Evolutionary conservation across 257 asterid species (phyloP).

Genomic region (Perilla frutescens): DNA sequence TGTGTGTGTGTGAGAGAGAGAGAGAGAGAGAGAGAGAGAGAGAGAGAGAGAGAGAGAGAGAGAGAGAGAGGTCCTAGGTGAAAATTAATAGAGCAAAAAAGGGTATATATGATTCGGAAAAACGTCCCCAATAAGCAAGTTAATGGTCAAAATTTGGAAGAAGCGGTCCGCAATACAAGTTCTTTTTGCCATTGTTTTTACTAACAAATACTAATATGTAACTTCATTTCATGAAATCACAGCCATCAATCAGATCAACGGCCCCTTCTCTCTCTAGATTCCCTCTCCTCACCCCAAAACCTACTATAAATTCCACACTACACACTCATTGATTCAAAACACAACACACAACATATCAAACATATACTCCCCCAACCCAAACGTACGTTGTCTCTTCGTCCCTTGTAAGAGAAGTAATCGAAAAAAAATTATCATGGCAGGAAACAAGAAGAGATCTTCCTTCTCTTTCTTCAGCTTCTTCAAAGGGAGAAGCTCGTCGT

Average conservation of each 20-base stretch:
- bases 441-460: slow-evolving; percentile 58
- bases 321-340: slow-evolving; percentile 27
- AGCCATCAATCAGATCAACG: slow-evolving; percentile 62
- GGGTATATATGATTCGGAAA: neutral
- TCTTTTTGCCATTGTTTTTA: slow-evolving; percentile 45
- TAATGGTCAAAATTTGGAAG: slow-evolving; percentile 42
- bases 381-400: neutral
- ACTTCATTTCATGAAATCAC: slow-evolving; percentile 50
- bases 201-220: slow-evolving; percentile 33
- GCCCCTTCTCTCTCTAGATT: slow-evolving; percentile 32
- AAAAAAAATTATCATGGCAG: slow-evolving; percentile 43
- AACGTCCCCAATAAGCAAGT: slow-evolving; percentile 22
- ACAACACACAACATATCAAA: slow-evolving; percentile 4
- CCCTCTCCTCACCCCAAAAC: slow-evolving; percentile 33
- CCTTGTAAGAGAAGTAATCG: neutral
- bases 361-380: too few relatives aligned
- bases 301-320: slow-evolving; percentile 51
- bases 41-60: neutral
- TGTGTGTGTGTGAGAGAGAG: too few relatives aligned
- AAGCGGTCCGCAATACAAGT: slow-evolving; percentile 52
- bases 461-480: slow-evolving; percentile 54
- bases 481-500: slow-evolving; percentile 36
- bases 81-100: neutral
- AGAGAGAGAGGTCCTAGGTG: neutral
- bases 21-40: neutral